Base-by-base conservation (phyloP, 1,139 yeast species). In the Blastobotrys arbuscula region DNA sequence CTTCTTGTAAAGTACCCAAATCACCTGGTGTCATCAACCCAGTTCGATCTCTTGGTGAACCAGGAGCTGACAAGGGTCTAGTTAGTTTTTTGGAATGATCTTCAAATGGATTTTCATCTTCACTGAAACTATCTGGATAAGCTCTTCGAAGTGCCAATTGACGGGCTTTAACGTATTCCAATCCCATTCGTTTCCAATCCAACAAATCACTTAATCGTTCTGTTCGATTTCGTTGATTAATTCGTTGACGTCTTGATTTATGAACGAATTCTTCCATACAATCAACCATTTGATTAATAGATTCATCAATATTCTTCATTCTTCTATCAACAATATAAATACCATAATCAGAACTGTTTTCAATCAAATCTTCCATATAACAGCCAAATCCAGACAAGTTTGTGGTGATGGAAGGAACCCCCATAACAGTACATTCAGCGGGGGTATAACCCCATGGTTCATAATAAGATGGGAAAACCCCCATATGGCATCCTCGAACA, bases 361-460 rank as follows among this genome's bases (percentile, higher is more conserved):
- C 97, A 67, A 92, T 90, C 61, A 92, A 75, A 66, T 92, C 97
- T 69, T 92, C 98, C 97, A 92, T 92, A 72, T 92, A 92, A 59
- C 97, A 94, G 49, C 98, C 98, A 65, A 92, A 92, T 1, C 98
- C 98, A 8, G 97, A 88, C 56, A 92, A 74, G 67, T 92, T 92
- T 46, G 98, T 92, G 23, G 98, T 90, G 62, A 92, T 87, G n/a
- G 96, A 87, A 18, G 98, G 98, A 50, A 92, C 95, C 53, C 98
- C 98, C 98, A 92, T 92, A 34, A 92, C 98, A 1, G 98, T 92
- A 74, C 98, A 92, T 67, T 92, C 98, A 10, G 97, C 97, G 10
- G 98, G 98, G 5, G 98, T 92, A 69, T 92, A 92, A 34, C 98
- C 98, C 98, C 98, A 92, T 6, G 98, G 98, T 70, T 92, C 98